These are phyloP conservation scores for Coniosporium apollinis DNA, from an alignment of 495 filamentous ascomycete species.

Conservation along the genomic window DNA sequence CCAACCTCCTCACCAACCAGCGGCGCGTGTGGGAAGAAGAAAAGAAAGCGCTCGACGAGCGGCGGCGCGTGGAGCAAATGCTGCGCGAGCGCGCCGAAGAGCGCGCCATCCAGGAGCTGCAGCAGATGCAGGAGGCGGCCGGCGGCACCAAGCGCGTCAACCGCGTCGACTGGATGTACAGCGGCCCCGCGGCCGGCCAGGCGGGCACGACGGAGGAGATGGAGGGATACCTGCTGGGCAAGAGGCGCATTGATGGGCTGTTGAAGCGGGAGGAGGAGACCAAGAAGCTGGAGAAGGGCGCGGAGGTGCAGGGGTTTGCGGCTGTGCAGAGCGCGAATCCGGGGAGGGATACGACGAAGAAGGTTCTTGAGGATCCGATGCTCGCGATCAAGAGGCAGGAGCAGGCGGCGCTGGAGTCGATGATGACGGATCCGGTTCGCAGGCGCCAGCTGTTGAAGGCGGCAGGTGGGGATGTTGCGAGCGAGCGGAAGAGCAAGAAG, in stretches of 20 bases:
- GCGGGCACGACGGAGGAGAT: conserved; percentile 77
- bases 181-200: conserved; percentile 64
- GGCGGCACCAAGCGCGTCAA: conserved; percentile 59
- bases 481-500: conserved; percentile 29
- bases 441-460: conserved; percentile 50
- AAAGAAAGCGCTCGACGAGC: conserved; percentile 84
- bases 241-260: conserved; percentile 67
- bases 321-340: conserved; percentile 42
- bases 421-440: conserved; percentile 73
- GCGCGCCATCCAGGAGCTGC: conserved; percentile 77
- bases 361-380: conserved; percentile 79
- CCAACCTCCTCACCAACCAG: conserved; percentile 68
- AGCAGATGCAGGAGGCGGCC: conserved; percentile 74
- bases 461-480: conserved; percentile 28
- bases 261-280: conserved; percentile 71
- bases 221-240: conserved; percentile 86
- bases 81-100: conserved; percentile 90
- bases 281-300: conserved; percentile 66
- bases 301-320: conserved; percentile 41
- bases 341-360: conserved; percentile 57
- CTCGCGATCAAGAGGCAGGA: conserved; percentile 84
- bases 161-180: conserved; percentile 96
- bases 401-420: conserved; percentile 76
- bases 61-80: conserved; percentile 74
- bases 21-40: conserved; percentile 71